A percentile compares a stretch with the other conserved stretches of the same genome.
These are phyloP conservation scores for Umbelopsis ramanniana DNA, from an alignment of 192 early-diverging fungal species.

Conservation along the genomic window DNA sequence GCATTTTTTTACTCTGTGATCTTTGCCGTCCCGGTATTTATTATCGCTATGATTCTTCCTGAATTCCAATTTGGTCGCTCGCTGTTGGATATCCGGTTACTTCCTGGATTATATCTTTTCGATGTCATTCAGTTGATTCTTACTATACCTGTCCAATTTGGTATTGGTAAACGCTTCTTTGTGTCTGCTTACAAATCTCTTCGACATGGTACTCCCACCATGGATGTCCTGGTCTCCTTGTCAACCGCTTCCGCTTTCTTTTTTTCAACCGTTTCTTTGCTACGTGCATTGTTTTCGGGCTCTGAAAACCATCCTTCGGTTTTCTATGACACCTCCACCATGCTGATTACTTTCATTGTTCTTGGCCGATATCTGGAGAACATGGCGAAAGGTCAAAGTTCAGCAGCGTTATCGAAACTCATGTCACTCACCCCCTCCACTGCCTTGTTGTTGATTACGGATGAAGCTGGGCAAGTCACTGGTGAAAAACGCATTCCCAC, in stretches of 20 bases:
- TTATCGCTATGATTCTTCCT: constrained; percentile 80
- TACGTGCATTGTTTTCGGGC: constrained; percentile 59
- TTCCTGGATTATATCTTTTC: constrained; percentile 66
- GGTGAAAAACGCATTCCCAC: constrained; percentile 78
- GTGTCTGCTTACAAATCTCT: constrained; percentile 77
- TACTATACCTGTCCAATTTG: constrained; percentile 94
- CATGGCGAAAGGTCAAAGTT: constrained; percentile 92
- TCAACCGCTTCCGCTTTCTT: constrained; percentile 86
- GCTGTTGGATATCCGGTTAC: constrained; percentile 43
- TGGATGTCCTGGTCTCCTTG: constrained; percentile 92
- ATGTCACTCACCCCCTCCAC: constrained; percentile 84
- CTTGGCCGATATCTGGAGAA: constrained; percentile 95
- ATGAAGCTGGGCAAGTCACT: constrained; percentile 49
- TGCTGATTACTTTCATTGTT: constrained; percentile 92
- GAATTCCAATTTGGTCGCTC: constrained; percentile 40
- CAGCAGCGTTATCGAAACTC: constrained; percentile 84
- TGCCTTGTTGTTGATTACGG: constrained; percentile 60
- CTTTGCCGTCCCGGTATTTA: constrained; percentile 83
- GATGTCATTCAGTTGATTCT: constrained; percentile 71
- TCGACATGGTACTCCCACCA: constrained; percentile 82
- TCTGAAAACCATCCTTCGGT: constrained; percentile 68
- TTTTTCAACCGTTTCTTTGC: constrained; percentile 81
- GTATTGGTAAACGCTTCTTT: constrained; percentile 83
- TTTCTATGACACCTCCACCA: constrained; percentile 93
- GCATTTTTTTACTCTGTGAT: constrained; percentile 67